These are phyloP conservation scores for Aquilaria malaccensis DNA, from an alignment of 345 rosid species.

Conservation along the genomic window DNA sequence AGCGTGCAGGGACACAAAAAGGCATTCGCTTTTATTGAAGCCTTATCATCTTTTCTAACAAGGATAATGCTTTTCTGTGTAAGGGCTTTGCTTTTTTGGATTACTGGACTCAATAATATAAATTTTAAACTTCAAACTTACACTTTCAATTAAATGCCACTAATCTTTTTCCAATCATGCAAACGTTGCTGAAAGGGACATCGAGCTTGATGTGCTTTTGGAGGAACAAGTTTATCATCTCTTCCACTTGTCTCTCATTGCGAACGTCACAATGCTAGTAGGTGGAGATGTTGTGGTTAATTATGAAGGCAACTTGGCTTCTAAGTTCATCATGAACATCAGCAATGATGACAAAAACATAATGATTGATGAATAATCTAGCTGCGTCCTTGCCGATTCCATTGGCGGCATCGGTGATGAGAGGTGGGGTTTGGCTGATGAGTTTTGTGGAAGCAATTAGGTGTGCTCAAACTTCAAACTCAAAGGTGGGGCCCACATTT, in stretches of 20 bases:
- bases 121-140: no score
- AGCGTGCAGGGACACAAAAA: no score
- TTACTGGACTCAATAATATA: no score
- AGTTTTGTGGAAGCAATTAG: constrained; percentile 10
- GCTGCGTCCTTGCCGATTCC: constrained; percentile 84
- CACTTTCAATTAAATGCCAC: no score
- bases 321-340: constrained; percentile 77
- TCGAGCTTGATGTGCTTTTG: constrained; percentile 54
- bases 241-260: constrained; percentile 67
- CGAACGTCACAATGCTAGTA: constrained; percentile 72
- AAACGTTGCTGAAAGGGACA: constrained; percentile 75
- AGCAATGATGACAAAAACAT: constrained; percentile 56
- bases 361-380: constrained; percentile 48
- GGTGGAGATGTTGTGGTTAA: constrained; percentile 38
- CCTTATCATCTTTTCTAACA: no score
- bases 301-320: constrained; percentile 27
- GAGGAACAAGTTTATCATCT: constrained; percentile 42
- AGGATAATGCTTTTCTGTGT: no score
- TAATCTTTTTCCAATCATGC: constrained; percentile 38
- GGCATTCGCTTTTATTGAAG: no score
- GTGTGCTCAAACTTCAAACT: constrained; percentile 15
- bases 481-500: not conserved
- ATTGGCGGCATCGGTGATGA: constrained; percentile 82
- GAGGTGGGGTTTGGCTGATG: constrained; percentile 5
- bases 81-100: no score